Evolutionary conservation across 768 basidiomycete genomes (phyloP).

Genomic region (Phanerochaete carnosa): DNA sequence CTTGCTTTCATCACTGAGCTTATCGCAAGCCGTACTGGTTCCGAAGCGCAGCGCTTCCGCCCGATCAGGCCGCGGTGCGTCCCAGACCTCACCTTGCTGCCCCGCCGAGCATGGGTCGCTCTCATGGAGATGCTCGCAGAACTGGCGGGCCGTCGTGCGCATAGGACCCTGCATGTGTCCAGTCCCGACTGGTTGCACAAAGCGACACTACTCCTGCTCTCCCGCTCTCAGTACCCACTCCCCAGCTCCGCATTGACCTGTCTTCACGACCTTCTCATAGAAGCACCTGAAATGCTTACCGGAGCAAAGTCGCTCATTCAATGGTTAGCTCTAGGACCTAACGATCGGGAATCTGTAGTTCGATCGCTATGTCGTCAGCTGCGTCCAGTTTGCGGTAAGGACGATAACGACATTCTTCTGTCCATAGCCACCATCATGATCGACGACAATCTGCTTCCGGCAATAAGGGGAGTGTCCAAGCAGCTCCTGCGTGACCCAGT

Average conservation of each 20-base stretch:
- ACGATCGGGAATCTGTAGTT: too few species aligned
- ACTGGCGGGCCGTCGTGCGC: neutral
- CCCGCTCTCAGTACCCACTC: neutral
- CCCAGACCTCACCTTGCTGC: neutral
- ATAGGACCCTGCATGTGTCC: neutral
- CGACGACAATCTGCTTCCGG: neutral
- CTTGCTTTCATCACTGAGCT: neutral
- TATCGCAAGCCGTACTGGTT: neutral
- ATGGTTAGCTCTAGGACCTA: too few species aligned
- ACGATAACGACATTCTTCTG: neutral
- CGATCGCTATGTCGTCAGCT: too few species aligned
- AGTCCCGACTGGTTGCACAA: neutral
- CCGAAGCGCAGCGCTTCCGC: neutral
- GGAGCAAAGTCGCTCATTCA: too few species aligned
- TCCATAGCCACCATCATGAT: neutral
- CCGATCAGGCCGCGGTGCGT: neutral
- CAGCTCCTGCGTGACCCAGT: neutral
- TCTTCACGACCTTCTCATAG: too few species aligned
- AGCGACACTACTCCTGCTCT: neutral
- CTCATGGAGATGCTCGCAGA: neutral
- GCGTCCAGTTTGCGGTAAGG: too few species aligned
- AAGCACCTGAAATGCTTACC: too few species aligned
- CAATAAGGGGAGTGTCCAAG: neutral
- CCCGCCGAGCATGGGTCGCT: neutral
- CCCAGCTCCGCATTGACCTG: neutral